phyloP scores from a whole-genome alignment of 768 basidiomycete species.

The Omphalotus guepiniiformis region DNA sequence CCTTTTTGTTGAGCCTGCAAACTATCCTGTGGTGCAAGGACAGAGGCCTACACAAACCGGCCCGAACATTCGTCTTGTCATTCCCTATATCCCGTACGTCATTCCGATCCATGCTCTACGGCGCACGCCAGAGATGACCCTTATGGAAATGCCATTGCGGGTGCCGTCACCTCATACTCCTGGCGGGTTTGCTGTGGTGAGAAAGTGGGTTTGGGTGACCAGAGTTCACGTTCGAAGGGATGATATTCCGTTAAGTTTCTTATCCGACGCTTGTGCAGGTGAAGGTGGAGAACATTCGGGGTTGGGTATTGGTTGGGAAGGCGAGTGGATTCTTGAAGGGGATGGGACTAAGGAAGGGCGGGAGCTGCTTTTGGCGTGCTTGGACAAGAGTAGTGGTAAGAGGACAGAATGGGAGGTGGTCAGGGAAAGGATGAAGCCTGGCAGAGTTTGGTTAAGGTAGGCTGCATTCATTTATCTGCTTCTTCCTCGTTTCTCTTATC shows the following conservation, averaged over 20 bases:
- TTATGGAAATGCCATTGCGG: neutral
- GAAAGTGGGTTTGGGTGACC: conserved; percentile 65
- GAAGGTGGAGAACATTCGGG: neutral
- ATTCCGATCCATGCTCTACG: neutral
- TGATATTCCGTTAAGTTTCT: neutral
- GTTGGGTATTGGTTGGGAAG: conserved; percentile 66
- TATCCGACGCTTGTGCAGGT: neutral
- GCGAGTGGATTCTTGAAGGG: conserved; percentile 78
- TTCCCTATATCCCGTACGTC: conserved; percentile 1
- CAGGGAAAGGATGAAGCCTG: conserved; percentile 55
- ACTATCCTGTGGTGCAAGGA: no score
- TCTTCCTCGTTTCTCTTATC: neutral
- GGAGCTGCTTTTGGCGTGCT: conserved; percentile 50
- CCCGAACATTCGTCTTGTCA: conserved; percentile 1
- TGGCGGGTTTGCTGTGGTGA: conserved; percentile 53
- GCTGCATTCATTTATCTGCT: conserved; percentile 13
- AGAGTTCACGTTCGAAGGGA: conserved; percentile 28
- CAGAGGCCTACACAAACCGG: no score
- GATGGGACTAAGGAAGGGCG: conserved; percentile 71
- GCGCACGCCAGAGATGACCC: neutral
- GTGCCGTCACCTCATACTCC: conserved; percentile 44
- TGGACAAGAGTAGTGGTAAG: conserved; percentile 35
- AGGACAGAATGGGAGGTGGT: conserved; percentile 47
- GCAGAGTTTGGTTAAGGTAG: conserved; percentile 63
- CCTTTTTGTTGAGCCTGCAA: no score